Evolutionary conservation across 2,329 filamentous ascomycete species (phyloP).

Genomic region (Mycogone perniciosa): DNA sequence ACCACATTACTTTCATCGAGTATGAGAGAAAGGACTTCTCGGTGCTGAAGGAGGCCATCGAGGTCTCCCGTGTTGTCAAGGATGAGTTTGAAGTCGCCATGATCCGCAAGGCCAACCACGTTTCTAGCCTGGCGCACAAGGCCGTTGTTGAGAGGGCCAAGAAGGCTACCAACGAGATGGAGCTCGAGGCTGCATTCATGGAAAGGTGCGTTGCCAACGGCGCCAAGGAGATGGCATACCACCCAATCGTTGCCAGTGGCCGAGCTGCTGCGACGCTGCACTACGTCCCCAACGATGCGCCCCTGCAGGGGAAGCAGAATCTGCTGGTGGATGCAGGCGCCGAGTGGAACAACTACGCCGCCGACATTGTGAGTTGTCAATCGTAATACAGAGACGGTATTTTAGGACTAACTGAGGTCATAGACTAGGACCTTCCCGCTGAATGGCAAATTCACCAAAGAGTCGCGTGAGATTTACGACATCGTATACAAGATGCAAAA

Average conservation of each 20-base stretch:
- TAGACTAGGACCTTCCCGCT: conserved; percentile 85
- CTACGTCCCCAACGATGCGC: conserved; percentile 73
- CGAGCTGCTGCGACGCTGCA: conserved; percentile 78
- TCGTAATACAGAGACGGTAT: too few species aligned
- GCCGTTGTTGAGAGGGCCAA: conserved; percentile 56
- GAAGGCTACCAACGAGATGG: conserved; percentile 66
- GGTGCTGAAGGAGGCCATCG: conserved; percentile 56
- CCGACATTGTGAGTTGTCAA: conserved; percentile 48
- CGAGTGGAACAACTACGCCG: conserved; percentile 67
- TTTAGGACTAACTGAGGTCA: too few species aligned
- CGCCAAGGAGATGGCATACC: conserved; percentile 78
- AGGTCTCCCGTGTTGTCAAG: conserved; percentile 64
- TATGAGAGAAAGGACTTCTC: conserved; percentile 59
- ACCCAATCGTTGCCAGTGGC: conserved; percentile 77
- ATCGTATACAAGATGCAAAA: conserved; percentile 84
- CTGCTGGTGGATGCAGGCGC: conserved; percentile 79
- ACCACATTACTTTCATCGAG: conserved; percentile 62
- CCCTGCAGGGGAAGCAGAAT: conserved; percentile 65
- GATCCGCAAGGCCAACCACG: conserved; percentile 63
- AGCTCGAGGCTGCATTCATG: conserved; percentile 77
- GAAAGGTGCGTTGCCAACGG: conserved; percentile 68
- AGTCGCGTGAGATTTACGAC: conserved; percentile 70
- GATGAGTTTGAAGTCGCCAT: conserved; percentile 69
- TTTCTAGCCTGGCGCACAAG: conserved; percentile 62
- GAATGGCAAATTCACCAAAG: conserved; percentile 60